Evolutionary conservation across 345 rosid species (phyloP).

Genomic region (Eucalyptus pauciflora): DNA sequence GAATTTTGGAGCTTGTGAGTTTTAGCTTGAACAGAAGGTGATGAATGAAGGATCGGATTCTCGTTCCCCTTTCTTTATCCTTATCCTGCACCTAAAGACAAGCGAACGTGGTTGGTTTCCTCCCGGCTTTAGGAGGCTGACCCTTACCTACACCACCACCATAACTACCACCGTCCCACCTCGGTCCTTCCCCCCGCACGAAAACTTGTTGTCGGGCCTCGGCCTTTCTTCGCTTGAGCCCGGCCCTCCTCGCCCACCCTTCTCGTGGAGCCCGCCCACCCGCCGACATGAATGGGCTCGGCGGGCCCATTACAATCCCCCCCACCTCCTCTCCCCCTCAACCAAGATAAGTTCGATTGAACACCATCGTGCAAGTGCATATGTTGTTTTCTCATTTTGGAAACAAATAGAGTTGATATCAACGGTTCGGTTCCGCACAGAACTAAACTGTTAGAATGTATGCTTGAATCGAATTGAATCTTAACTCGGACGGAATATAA

Average conservation of each 20-base stretch:
- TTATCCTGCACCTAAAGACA: not conserved
- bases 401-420: not conserved
- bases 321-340: too few species aligned
- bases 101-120: not conserved
- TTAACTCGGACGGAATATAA: not conserved
- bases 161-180: not conserved
- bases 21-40: not conserved
- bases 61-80: not conserved
- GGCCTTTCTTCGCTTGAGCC: not conserved
- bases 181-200: not conserved
- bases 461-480: fast-evolving
- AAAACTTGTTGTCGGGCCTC: not conserved
- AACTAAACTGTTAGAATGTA: not conserved
- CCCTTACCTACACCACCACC: not conserved
- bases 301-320: not conserved
- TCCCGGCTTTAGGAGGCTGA: not conserved
- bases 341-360: not conserved
- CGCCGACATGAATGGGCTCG: not conserved
- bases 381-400: not conserved
- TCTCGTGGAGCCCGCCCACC: not conserved
- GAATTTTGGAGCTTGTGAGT: not conserved
- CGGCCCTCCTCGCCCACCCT: not conserved
- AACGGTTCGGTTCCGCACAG: fast-evolving
- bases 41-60: not conserved
- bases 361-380: not conserved